A percentile compares a stretch with the other conserved stretches of the same genome.
Evolutionary conservation across 2,329 filamentous ascomycete species (phyloP).

Genomic region (Colletotrichum trifolii): DNA sequence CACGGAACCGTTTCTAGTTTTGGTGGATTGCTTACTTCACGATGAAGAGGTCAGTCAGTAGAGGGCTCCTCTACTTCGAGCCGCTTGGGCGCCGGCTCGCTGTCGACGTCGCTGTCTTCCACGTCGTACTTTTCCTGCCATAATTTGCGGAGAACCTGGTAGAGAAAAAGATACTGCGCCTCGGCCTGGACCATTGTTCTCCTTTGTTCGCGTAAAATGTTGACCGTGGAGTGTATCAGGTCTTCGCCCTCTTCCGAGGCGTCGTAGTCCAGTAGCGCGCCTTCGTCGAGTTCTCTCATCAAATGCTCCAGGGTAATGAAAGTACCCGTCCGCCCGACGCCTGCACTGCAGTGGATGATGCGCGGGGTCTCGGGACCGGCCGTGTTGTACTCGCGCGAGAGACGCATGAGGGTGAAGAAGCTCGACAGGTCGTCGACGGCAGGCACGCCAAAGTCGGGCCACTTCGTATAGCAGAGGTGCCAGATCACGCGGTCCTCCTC

Average conservation of each 20-base stretch:
- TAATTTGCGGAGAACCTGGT: conserved; percentile 81
- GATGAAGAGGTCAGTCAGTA: conserved; percentile 40
- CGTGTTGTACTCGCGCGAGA: conserved; percentile 70
- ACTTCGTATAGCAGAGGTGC: conserved; percentile 87
- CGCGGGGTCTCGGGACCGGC: conserved; percentile 67
- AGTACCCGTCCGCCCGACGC: conserved; percentile 92
- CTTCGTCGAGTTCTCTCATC: conserved; percentile 81
- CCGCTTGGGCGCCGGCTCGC: conserved; percentile 64
- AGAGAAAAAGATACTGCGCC: conserved; percentile 86
- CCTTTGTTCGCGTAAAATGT: conserved; percentile 84
- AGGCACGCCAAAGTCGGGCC: conserved; percentile 92
- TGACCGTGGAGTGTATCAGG: conserved; percentile 81
- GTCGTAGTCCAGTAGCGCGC: conserved; percentile 68
- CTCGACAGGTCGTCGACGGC: conserved; percentile 73
- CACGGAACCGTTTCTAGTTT: too few species aligned
- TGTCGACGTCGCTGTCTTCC: conserved; percentile 46
- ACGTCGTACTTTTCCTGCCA: conserved; percentile 74
- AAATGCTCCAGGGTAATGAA: conserved; percentile 97
- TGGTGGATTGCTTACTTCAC: conserved; percentile 30
- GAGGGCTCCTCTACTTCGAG: conserved; percentile 62
- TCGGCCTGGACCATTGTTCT: conserved; percentile 96
- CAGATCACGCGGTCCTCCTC: conserved; percentile 66
- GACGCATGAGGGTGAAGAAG: conserved; percentile 75
- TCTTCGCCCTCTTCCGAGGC: conserved; percentile 58
- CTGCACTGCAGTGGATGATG: conserved; percentile 89